Percentiles rank a stretch among this genome's conserved stretches.
Conservation (phyloP, 2,329 filamentous ascomycete genomes). For the Aspergillus sp. region DNA sequence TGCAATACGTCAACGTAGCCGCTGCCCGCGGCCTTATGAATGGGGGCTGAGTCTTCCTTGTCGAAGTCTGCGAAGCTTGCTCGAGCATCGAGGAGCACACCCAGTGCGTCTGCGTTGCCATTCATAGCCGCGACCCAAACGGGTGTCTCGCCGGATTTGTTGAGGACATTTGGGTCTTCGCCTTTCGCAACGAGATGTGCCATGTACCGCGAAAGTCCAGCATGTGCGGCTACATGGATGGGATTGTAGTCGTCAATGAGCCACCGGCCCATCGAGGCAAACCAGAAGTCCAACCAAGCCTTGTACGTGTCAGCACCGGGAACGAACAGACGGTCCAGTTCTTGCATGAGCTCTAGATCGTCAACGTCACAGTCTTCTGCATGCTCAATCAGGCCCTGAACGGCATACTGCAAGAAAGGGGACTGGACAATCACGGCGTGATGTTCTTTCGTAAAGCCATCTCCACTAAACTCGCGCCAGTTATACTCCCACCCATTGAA, state of each 20-base stretch:
- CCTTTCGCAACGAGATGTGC: neutral
- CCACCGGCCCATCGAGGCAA: neutral
- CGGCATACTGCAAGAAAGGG: conserved; percentile 10
- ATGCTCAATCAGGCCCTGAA: neutral
- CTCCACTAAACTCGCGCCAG: neutral
- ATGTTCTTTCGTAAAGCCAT: neutral
- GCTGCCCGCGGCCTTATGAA: conserved; percentile 4
- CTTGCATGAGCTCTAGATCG: neutral
- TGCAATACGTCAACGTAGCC: neutral
- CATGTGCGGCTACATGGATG: conserved; percentile 4
- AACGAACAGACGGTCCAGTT: neutral
- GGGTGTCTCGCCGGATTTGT: neutral
- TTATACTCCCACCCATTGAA: neutral
- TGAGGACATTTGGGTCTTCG: neutral
- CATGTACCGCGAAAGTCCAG: neutral
- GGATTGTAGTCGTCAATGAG: neutral
- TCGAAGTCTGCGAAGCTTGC: neutral
- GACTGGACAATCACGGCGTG: neutral
- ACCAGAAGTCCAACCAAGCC: neutral
- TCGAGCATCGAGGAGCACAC: neutral
- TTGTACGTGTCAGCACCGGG: neutral
- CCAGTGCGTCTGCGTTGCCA: neutral
- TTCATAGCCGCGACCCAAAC: neutral
- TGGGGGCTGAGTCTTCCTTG: neutral
- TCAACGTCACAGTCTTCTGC: neutral